Percentiles rank a stretch among this genome's conserved stretches.
phyloP scores from a whole-genome alignment of 2,329 filamentous ascomycete genomes.

The Grosmannia clavigera region DNA sequence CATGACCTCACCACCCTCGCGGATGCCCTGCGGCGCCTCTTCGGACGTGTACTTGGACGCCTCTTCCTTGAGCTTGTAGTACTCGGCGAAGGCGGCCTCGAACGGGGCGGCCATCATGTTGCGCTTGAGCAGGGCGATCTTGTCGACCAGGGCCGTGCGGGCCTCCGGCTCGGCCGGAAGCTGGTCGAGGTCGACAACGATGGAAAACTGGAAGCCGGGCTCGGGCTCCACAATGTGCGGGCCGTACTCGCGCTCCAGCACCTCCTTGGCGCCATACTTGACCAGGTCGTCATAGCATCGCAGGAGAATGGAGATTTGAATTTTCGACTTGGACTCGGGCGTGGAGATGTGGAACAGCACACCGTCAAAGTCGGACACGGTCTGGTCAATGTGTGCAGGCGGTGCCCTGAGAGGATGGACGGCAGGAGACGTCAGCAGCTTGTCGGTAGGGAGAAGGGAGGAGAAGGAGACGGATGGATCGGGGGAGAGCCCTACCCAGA shows the following conservation, averaged over 20 bases:
- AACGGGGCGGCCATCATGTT: slow-evolving; percentile 99
- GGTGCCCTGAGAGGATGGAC: slow-evolving; percentile 48
- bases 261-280: slow-evolving; percentile 80
- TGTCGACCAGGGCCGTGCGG: slow-evolving; percentile 72
- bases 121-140: slow-evolving; percentile 86
- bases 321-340: slow-evolving; percentile 84
- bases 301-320: slow-evolving; percentile 87
- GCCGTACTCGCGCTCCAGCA: slow-evolving; percentile 90
- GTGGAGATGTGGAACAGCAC: slow-evolving; percentile 98
- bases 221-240: slow-evolving; percentile 80
- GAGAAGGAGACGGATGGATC: slow-evolving; percentile 1
- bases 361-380: slow-evolving; percentile 97
- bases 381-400: slow-evolving; percentile 87
- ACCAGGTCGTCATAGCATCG: slow-evolving; percentile 90
- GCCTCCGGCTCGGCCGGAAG: slow-evolving; percentile 71
- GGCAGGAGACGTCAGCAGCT: background rate
- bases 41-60: slow-evolving; percentile 89
- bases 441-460: slow-evolving; percentile 4
- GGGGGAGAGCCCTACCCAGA: slow-evolving; percentile 48
- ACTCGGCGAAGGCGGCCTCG: slow-evolving; percentile 90
- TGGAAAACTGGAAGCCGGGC: slow-evolving; percentile 89
- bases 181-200: slow-evolving; percentile 77
- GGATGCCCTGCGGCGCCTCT: slow-evolving; percentile 79
- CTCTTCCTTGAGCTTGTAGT: slow-evolving; percentile 74
- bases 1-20: slow-evolving; percentile 85